These are phyloP conservation scores for Aspergillus fischeri DNA, from an alignment of 2,329 filamentous ascomycete species.

Conservation along the genomic window DNA sequence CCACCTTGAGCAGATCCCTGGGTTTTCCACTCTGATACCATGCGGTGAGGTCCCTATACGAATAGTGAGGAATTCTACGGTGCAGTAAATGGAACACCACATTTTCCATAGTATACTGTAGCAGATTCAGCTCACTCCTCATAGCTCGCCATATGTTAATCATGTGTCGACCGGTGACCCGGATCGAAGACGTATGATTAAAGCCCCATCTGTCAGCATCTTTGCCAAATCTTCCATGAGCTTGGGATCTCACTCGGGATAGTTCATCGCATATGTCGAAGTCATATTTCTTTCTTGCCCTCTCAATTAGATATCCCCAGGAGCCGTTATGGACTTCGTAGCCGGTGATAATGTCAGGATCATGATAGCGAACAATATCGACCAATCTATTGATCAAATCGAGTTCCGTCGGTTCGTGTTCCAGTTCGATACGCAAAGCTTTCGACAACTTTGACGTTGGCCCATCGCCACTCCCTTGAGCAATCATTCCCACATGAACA, in stretches of 20 bases:
- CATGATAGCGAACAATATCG: conserved; percentile 74
- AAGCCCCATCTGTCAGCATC: conserved; percentile 90
- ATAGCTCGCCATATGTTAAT: conserved; percentile 98
- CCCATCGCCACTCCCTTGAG: conserved; percentile 60
- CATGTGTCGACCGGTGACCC: conserved; percentile 89
- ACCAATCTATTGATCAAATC: conserved; percentile 82
- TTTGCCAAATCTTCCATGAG: conserved; percentile 78
- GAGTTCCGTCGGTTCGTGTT: conserved; percentile 73
- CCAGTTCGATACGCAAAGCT: conserved; percentile 60
- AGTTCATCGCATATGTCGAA: conserved; percentile 89
- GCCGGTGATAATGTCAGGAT: conserved; percentile 90
- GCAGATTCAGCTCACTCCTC: conserved; percentile 82
- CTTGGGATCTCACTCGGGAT: conserved; percentile 79
- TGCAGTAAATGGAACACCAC: conserved; percentile 89
- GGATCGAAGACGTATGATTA: conserved; percentile 86
- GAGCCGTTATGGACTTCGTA: conserved; percentile 92
- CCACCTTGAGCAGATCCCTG: conserved; percentile 66
- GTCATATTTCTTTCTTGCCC: conserved; percentile 79
- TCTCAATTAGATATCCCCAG: conserved; percentile 94
- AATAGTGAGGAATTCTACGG: conserved; percentile 81
- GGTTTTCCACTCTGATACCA: conserved; percentile 74
- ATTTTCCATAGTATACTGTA: conserved; percentile 96
- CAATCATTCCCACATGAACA: conserved; percentile 66
- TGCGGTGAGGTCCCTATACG: conserved; percentile 69
- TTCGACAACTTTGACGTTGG: conserved; percentile 60